Conservation (phyloP, 805 yeast species). For the Jamesozyma spencerorum region DNA sequence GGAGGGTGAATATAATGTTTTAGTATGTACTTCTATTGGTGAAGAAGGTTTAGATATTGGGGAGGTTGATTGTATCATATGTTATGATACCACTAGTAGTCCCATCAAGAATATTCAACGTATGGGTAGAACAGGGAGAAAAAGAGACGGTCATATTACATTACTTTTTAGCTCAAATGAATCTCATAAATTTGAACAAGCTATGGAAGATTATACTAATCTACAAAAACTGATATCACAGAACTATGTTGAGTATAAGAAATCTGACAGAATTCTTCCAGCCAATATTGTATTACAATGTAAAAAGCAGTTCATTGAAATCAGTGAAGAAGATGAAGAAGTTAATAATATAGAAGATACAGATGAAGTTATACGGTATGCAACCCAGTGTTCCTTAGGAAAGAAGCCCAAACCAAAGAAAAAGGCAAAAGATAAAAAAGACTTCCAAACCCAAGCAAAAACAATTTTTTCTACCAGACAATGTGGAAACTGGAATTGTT, state of each 20-base stretch:
- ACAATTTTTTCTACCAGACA: constrained; percentile 62
- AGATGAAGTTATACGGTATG: constrained; percentile 58
- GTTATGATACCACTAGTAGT: constrained; percentile 87
- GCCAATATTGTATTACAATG: constrained; percentile 44
- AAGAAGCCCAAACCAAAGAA: constrained; percentile 19
- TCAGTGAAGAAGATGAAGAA: constrained; percentile 62
- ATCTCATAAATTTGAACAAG: constrained; percentile 65
- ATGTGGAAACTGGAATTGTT: constrained; percentile 56
- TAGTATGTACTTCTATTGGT: constrained; percentile 95
- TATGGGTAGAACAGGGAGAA: constrained; percentile 98
- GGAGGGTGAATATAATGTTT: constrained; percentile 59
- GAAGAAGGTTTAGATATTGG: constrained; percentile 99
- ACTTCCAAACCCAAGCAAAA: constrained; percentile 7
- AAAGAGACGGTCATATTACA: constrained; percentile 76
- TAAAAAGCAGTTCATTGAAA: constrained; percentile 45
- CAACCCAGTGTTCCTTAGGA: constrained; percentile 54
- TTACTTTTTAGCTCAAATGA: constrained; percentile 72
- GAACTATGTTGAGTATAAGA: constrained; percentile 35
- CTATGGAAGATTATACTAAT: constrained; percentile 73
- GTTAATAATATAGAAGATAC: constrained; percentile 46
- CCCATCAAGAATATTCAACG: constrained; percentile 91
- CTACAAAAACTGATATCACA: constrained; percentile 62
- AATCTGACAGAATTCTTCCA: constrained; percentile 66
- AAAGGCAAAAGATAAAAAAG: constrained; percentile 9
- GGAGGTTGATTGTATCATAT: constrained; percentile 87